Evolutionary conservation across 768 basidiomycete species (phyloP), one percentile per base, ranked within the genome.

Genomic region (Mycena capillaripes): DNA sequence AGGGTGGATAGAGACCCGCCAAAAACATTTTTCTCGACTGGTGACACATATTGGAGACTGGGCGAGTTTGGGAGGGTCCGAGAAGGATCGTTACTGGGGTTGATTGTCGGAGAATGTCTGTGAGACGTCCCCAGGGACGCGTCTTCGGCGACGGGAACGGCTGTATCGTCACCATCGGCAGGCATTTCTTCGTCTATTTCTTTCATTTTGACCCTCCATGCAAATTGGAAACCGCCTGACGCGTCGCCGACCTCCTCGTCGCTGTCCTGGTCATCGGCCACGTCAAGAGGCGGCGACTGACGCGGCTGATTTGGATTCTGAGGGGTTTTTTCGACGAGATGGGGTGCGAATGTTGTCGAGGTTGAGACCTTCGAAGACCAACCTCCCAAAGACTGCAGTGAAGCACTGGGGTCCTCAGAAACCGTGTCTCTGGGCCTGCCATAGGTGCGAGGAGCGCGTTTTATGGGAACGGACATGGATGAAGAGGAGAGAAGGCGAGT

Each of bases 381-480:
- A 17, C 56, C 32, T 12, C 25, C 44, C 12, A 48, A 58, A 16
- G 25, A 62, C 62, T 59, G 66, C 27, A 62, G 59, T 42, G 68
- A 48, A 34, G 55, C 19, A 27, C 21, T 53, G 25, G 57, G 1
- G 66, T 68, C 46, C 27, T 57, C 66, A 42, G 34, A 34, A 60
- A 62, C 66, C 19, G 52, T 8, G 61, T 63, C 50, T 62, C 25
- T 69, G 60, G 73, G 69, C 12, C 66, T 30, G 36, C 70, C 73
- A 60, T 75, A 75, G 9, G 70, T 75, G 58, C 73, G 73, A 17
- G 62, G 29, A 59, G 66, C 38, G 55, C 66, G 69, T 69, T 75
- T 75, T 44, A 66, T 42, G 60, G 73, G 57, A 16, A 23, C 60
- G 57, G 59, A 52, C 65, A 67, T 69, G 53, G 48, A 21, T 36